Percentiles rank a stretch among this genome's conserved stretches.
These are phyloP conservation scores for Kwoniella sp. DNA, from an alignment of 768 basidiomycete species.

Conservation along the genomic window DNA sequence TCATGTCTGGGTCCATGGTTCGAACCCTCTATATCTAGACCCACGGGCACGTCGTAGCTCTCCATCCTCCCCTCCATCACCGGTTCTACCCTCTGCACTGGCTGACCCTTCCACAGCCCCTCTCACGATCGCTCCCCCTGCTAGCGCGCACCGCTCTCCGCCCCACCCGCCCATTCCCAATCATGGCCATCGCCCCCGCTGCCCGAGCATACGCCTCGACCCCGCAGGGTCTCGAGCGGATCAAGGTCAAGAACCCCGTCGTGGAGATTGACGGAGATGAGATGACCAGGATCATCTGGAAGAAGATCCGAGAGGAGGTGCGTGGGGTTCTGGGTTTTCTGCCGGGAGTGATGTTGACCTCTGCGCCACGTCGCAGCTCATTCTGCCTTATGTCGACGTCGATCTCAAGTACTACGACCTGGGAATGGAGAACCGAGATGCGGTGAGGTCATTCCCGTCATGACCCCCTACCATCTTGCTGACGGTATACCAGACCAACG, in stretches of 20 bases:
- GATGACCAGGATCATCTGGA: constrained; percentile 99
- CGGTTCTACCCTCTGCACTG: too few species aligned
- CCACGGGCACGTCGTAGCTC: too few species aligned
- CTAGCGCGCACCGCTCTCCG: constrained; percentile 10
- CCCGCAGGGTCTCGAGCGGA: constrained; percentile 49
- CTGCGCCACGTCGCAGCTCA: constrained; percentile 60
- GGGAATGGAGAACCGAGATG: constrained; percentile 88
- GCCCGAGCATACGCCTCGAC: constrained; percentile 27
- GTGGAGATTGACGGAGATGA: constrained; percentile 97
- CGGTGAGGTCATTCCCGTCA: constrained; percentile 54
- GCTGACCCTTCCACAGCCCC: constrained; percentile 3
- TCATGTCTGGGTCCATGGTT: too few species aligned
- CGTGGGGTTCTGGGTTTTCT: constrained; percentile 29
- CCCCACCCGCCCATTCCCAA: constrained; percentile 11
- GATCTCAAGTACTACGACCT: constrained; percentile 99
- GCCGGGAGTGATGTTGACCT: background rate
- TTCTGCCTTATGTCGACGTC: constrained; percentile 87
- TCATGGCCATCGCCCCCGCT: constrained; percentile 27
- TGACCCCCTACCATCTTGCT: background rate
- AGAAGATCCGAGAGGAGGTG: constrained; percentile 93
- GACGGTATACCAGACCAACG: constrained; percentile 64
- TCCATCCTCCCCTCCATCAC: background rate
- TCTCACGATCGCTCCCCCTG: constrained; percentile 12
- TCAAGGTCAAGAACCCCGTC: constrained; percentile 75
- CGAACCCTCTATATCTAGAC: too few species aligned